Evolutionary conservation across 345 rosid genomes (phyloP).

Genomic region (Pugionium cornutum): DNA sequence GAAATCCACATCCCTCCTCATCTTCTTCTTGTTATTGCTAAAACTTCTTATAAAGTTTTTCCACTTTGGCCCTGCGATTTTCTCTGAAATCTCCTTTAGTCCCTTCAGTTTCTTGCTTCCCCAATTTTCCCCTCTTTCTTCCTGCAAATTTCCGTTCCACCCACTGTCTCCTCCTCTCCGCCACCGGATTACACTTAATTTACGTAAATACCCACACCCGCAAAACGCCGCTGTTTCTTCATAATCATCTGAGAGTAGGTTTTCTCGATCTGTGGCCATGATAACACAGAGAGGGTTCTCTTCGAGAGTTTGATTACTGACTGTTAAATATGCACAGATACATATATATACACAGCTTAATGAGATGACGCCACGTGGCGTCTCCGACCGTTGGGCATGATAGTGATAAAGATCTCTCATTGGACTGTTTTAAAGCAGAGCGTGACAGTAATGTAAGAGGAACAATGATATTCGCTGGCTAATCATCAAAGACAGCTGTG

Average conservation of each 20-base stretch:
- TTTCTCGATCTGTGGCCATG: constrained; percentile 42
- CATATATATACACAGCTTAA: background rate
- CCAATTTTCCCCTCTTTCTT: constrained; percentile 44
- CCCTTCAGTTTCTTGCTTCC: constrained; percentile 41
- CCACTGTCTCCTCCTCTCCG: constrained; percentile 25
- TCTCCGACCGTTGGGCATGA: constrained; percentile 14
- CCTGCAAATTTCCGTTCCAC: constrained; percentile 27
- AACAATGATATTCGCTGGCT: constrained; percentile 27
- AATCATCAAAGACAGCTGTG: constrained; percentile 39
- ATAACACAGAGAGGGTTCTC: background rate
- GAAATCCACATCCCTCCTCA: constrained; percentile 44
- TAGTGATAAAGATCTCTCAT: background rate
- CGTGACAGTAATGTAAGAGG: constrained; percentile 32
- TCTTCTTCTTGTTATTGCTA: constrained; percentile 35
- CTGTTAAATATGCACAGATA: background rate
- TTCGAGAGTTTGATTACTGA: background rate
- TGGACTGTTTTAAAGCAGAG: constrained; percentile 10
- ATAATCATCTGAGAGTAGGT: constrained; percentile 30
- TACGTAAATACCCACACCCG: constrained; percentile 49
- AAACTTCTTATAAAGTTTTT: constrained; percentile 60
- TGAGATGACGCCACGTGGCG: constrained; percentile 19
- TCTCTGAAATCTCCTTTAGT: constrained; percentile 50
- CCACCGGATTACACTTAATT: constrained; percentile 20
- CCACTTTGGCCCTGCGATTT: constrained; percentile 61
- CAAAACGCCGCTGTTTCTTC: constrained; percentile 33